Percentiles rank a stretch among this genome's conserved stretches.
These are phyloP conservation scores for Pseudonectria foliicola DNA, from an alignment of 2,329 filamentous ascomycete species.

Conservation along the genomic window DNA sequence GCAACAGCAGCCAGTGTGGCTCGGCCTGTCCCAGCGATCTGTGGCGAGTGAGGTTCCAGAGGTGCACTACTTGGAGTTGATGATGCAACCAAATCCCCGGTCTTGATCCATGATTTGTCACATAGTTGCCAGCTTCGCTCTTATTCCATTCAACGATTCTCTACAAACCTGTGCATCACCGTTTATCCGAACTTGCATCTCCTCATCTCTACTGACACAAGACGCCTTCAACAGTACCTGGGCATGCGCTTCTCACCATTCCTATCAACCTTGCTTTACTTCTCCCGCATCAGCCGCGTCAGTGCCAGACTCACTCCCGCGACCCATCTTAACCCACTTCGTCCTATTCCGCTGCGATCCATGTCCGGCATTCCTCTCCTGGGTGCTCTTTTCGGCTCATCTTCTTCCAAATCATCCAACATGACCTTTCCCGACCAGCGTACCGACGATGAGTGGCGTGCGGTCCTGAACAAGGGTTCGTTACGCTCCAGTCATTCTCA, in stretches of 20 bases:
- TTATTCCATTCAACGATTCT: not conserved
- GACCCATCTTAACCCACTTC: constrained; percentile 17
- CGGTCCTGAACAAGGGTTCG: constrained; percentile 60
- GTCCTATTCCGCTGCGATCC: constrained; percentile 35
- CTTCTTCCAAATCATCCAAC: constrained; percentile 44
- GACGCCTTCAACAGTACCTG: constrained; percentile 1
- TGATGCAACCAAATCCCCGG: constrained; percentile 15
- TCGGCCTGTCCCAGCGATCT: too few species aligned
- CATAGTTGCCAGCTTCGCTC: constrained; percentile 3
- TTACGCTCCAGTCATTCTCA: not conserved
- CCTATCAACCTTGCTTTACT: constrained; percentile 37
- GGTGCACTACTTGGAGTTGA: constrained; percentile 10
- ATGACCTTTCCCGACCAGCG: constrained; percentile 79
- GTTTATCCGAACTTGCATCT: too few species aligned
- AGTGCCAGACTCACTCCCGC: constrained; percentile 19
- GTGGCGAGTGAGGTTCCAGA: too few species aligned
- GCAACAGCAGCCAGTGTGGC: too few species aligned
- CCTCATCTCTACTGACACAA: not conserved
- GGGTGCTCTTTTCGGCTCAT: constrained; percentile 65
- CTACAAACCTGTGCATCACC: not conserved
- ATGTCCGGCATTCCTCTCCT: constrained; percentile 78
- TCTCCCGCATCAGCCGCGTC: constrained; percentile 38
- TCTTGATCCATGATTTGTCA: constrained; percentile 16
- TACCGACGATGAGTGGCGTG: constrained; percentile 78
- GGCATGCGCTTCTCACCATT: constrained; percentile 45